Conservation (phyloP, 768 basidiomycete species). For the Mycena crocata region DNA sequence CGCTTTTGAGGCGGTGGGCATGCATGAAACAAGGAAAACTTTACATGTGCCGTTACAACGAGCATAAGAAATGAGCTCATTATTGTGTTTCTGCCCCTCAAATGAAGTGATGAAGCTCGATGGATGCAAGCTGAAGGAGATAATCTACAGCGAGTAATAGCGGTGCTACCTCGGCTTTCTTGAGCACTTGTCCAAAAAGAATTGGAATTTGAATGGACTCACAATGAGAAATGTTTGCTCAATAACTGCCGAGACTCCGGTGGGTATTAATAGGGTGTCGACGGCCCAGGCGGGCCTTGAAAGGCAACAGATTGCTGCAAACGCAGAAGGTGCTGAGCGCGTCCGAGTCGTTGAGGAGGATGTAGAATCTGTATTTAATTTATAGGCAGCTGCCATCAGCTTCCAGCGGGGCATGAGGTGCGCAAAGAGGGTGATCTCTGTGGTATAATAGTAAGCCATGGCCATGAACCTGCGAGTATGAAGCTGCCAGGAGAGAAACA, state of each 20-base stretch:
- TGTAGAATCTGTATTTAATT: background rate
- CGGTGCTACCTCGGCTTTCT: background rate
- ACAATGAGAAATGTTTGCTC: slow-evolving; percentile 5
- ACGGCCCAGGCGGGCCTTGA: background rate
- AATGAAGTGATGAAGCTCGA: background rate
- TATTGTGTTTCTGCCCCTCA: background rate
- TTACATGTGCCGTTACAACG: background rate
- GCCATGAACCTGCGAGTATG: background rate
- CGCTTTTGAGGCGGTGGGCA: background rate
- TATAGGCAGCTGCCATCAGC: background rate
- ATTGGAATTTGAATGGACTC: background rate
- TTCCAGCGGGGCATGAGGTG: background rate
- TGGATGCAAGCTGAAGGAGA: background rate
- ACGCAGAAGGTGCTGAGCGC: background rate
- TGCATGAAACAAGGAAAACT: background rate
- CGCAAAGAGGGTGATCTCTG: background rate
- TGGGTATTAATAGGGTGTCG: background rate
- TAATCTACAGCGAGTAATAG: background rate
- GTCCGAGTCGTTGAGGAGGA: background rate
- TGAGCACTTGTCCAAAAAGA: background rate
- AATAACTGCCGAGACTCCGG: background rate
- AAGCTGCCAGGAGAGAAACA: no score
- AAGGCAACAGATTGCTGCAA: background rate
- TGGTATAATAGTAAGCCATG: background rate
- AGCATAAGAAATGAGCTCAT: background rate